phyloP scores from a whole-genome alignment of 495 filamentous ascomycete species.

The Trichoderma erinaceum region DNA sequence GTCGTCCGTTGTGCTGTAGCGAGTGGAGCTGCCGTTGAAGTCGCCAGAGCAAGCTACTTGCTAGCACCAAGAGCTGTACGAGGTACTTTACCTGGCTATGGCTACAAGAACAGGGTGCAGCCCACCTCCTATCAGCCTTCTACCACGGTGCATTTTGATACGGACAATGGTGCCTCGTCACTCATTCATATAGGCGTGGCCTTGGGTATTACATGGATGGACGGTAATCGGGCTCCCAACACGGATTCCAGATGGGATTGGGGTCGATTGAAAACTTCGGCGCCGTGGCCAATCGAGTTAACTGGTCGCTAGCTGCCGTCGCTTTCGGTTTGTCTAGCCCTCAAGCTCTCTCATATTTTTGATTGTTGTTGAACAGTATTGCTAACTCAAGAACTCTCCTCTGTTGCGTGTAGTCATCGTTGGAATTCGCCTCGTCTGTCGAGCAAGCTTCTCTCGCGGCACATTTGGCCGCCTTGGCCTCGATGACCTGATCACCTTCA shows the following conservation, averaged over 20 bases:
- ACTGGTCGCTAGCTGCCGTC: slow-evolving; percentile 13
- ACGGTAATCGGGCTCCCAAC: slow-evolving; percentile 8
- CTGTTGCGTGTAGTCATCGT: slow-evolving; percentile 21
- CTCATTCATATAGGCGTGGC: not conserved
- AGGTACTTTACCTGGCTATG: not conserved
- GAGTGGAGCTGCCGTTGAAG: slow-evolving; percentile 7
- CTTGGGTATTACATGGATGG: slow-evolving; percentile 7
- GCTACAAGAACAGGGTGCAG: slow-evolving; percentile 10
- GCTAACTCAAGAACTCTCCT: slow-evolving; percentile 9
- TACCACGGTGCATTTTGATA: not conserved
- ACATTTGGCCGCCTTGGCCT: slow-evolving; percentile 23
- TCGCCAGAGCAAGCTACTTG: not conserved
- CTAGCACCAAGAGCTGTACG: slow-evolving; percentile 5
- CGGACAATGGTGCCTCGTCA: not conserved
- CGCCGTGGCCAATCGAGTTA: slow-evolving; percentile 9
- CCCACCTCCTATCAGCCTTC: slow-evolving; percentile 1
- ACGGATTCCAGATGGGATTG: slow-evolving; percentile 12
- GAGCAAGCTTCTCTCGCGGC: slow-evolving; percentile 17
- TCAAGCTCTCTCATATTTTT: not conserved
- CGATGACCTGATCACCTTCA: slow-evolving; percentile 24
- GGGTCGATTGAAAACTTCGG: slow-evolving; percentile 14
- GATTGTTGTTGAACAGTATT: not conserved
- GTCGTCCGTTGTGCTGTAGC: not conserved
- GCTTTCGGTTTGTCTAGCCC: not conserved
- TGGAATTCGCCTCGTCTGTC: slow-evolving; percentile 22